Conservation (phyloP, 441 rosid species). For the Populus hybrid region DNA sequence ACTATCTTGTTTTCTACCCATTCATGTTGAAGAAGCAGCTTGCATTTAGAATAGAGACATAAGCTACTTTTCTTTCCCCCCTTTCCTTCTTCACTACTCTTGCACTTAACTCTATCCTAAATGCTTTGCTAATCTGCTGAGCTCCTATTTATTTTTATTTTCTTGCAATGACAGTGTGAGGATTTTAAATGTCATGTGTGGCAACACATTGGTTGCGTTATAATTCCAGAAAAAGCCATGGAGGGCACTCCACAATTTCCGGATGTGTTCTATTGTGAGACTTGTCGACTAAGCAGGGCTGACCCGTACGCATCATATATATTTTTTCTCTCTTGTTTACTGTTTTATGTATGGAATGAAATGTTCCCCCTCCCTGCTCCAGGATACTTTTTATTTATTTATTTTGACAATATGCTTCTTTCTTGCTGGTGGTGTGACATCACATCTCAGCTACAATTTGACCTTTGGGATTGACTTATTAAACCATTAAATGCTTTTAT, state of each 20-base stretch:
- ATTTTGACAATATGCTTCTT: background rate
- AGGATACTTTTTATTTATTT: background rate
- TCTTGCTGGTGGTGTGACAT: background rate
- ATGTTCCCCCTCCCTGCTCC: background rate
- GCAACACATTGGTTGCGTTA: constrained; percentile 89
- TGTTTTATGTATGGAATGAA: background rate
- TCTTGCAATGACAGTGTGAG: constrained; percentile 62
- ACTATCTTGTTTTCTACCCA: background rate
- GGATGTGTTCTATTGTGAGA: constrained; percentile 84
- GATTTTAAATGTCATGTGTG: constrained; percentile 71
- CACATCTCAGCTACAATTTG: background rate
- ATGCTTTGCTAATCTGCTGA: constrained; percentile 11
- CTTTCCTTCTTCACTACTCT: background rate
- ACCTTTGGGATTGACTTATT: background rate
- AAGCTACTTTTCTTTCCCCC: background rate
- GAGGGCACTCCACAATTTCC: constrained; percentile 70
- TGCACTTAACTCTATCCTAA: background rate
- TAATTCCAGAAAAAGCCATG: constrained; percentile 69
- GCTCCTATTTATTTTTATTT: background rate
- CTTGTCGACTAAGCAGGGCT: constrained; percentile 89
- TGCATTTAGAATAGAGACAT: background rate
- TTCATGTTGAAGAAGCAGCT: background rate
- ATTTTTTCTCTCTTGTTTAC: background rate
- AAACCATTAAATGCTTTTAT: background rate
- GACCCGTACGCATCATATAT: constrained; percentile 73